Percentiles rank a stretch among this genome's conserved stretches.
Conservation (phyloP, 441 rosid genomes). For the Populus trichocarpa region DNA sequence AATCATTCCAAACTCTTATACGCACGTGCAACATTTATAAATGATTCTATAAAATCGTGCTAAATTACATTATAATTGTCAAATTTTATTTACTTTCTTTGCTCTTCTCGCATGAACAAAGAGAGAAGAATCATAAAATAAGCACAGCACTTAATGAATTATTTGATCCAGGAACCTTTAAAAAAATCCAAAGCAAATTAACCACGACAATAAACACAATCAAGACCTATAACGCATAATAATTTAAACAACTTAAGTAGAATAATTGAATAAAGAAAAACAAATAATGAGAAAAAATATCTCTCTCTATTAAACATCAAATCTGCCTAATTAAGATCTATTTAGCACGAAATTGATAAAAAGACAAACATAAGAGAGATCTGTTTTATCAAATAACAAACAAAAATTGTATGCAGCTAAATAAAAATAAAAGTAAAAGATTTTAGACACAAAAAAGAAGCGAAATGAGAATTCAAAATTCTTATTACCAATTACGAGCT, state of each 20-base stretch:
- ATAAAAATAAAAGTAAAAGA: background rate
- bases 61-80: background rate
- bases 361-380: background rate
- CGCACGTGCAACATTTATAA: background rate
- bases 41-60: background rate
- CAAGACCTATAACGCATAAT: background rate
- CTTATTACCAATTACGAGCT: background rate
- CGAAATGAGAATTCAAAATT: too few relatives aligned
- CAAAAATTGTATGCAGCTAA: background rate
- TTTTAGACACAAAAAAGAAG: too few relatives aligned
- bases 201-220: background rate
- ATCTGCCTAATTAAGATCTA: background rate
- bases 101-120: background rate
- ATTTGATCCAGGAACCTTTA: background rate
- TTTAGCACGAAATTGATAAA: background rate
- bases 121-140: background rate
- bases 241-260: background rate
- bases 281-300: background rate
- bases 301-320: background rate
- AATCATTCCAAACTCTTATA: background rate
- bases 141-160: background rate
- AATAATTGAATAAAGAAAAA: background rate
- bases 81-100: background rate
- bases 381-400: background rate
- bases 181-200: background rate